Evolutionary conservation across 257 asterid genomes (phyloP).

Genomic region (Misopates orontium): DNA sequence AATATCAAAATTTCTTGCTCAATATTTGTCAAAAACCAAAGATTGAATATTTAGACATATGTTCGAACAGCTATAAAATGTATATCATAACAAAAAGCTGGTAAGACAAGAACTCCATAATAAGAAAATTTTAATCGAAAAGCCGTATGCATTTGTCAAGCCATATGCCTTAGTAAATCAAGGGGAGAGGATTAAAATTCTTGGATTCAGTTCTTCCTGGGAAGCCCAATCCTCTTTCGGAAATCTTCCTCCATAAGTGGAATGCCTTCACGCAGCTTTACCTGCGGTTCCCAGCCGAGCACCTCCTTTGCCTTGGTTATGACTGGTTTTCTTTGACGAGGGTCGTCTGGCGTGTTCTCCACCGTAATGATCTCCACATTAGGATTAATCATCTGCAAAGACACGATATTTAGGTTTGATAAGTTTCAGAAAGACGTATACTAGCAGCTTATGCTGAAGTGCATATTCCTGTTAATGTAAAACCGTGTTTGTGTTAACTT

Average conservation of each 20-base stretch:
- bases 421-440: too few relatives aligned
- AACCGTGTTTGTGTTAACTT: neutral
- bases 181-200: neutral
- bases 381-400: constrained; percentile 77
- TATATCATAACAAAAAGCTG: neutral
- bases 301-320: constrained; percentile 82
- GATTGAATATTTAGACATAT: too few relatives aligned
- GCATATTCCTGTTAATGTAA: neutral
- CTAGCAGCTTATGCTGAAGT: neutral
- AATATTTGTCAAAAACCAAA: neutral
- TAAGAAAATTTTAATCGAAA: neutral
- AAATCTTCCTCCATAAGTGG: constrained; percentile 97
- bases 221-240: constrained; percentile 68
- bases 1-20: neutral
- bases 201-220: constrained; percentile 39
- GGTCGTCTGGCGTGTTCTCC: constrained; percentile 98
- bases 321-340: constrained; percentile 90
- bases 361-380: constrained; percentile 64
- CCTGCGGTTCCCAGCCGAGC: constrained; percentile 90
- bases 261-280: constrained; percentile 80
- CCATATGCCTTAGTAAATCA: neutral
- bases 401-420: neutral
- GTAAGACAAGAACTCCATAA: neutral
- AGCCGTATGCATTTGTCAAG: neutral
- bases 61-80: too few relatives aligned